These are phyloP conservation scores for Ogataea angusta DNA, from an alignment of 805 yeast species.

Conservation along the genomic window DNA sequence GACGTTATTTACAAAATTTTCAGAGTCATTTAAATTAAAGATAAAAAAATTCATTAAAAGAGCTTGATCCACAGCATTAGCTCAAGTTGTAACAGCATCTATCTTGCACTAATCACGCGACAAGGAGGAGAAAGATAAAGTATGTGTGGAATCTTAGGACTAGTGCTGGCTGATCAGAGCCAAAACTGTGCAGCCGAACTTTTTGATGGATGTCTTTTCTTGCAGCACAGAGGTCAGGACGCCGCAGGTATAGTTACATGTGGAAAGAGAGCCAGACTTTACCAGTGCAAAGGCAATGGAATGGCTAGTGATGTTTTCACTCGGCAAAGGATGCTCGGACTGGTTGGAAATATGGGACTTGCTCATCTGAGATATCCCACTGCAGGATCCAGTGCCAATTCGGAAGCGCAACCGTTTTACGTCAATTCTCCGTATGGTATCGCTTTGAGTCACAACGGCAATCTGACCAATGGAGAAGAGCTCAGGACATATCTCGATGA, in stretches of 20 bases:
- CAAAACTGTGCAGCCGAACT: conserved; percentile 82
- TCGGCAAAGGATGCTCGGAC: conserved; percentile 66
- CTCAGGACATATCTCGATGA: conserved; percentile 82
- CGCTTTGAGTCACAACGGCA: conserved; percentile 88
- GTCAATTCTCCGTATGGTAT: conserved; percentile 97
- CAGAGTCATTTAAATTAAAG: conserved; percentile 6
- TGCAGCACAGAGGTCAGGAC: conserved; percentile 98
- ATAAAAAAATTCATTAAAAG: background rate
- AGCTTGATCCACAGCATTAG: background rate
- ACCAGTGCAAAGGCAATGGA: conserved; percentile 98
- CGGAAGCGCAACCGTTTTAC: conserved; percentile 98
- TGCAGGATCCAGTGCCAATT: conserved; percentile 91
- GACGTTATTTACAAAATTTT: conserved; percentile 6
- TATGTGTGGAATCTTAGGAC: conserved; percentile 96
- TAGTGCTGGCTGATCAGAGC: conserved; percentile 72
- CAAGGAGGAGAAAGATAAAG: background rate
- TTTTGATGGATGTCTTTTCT: conserved; percentile 85
- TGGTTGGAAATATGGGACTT: conserved; percentile 93
- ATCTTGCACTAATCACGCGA: background rate
- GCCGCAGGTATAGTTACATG: conserved; percentile 99
- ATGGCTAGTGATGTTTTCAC: conserved; percentile 98
- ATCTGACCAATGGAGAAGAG: conserved; percentile 81
- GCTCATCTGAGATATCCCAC: conserved; percentile 96
- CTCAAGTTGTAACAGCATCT: background rate
- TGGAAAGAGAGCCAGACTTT: conserved; percentile 87